Conservation (phyloP, 1,284 basidiomycete species). For the Ceratobasidium theobromae region DNA sequence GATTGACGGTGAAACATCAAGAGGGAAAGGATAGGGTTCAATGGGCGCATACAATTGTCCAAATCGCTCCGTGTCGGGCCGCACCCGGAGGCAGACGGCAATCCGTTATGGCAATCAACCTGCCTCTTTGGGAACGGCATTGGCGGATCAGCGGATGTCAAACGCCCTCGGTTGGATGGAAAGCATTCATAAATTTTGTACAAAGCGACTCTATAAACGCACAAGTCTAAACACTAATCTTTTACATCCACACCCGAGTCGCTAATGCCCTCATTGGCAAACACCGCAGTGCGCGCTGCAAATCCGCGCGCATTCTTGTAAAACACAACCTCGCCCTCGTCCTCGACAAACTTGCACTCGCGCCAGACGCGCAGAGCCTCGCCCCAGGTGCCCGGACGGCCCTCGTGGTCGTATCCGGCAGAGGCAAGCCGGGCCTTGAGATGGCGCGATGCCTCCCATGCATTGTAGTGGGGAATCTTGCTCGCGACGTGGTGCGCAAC, state of each 20-base stretch:
- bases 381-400: constrained; percentile 30
- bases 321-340: constrained; percentile 87
- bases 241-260: constrained; percentile 85
- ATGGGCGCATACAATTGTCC: not conserved
- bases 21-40: not conserved
- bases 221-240: constrained; percentile 37
- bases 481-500: constrained; percentile 87
- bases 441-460: constrained; percentile 91
- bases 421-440: constrained; percentile 77
- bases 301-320: constrained; percentile 87
- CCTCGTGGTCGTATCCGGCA: constrained; percentile 55
- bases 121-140: too few relatives aligned
- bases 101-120: too few relatives aligned
- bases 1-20: constrained; percentile 9
- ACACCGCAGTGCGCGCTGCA: constrained; percentile 66
- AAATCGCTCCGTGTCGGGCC: too few relatives aligned
- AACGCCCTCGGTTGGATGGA: too few relatives aligned
- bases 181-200: not conserved
- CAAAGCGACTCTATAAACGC: too few relatives aligned
- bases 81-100: too few relatives aligned
- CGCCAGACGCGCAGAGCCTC: constrained; percentile 35
- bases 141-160: too few relatives aligned
- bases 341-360: constrained; percentile 76
- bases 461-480: constrained; percentile 93
- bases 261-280: constrained; percentile 62